A percentile compares a stretch with the other conserved stretches of the same genome.
phyloP scores from a whole-genome alignment of 169 alveolate species.

The Plasmodium coatneyi region DNA sequence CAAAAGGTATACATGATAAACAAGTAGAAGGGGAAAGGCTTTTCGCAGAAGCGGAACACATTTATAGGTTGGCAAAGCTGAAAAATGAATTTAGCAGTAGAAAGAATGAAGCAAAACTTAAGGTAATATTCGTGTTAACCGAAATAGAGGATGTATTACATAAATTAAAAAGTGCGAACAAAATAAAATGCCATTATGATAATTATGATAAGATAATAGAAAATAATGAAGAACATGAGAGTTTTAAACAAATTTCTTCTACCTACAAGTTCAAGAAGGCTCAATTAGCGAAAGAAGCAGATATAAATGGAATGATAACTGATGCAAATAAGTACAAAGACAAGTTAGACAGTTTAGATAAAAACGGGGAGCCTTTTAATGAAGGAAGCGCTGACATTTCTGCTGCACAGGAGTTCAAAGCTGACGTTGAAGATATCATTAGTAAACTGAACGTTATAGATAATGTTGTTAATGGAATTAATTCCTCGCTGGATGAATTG shows the following conservation, averaged over 20 bases:
- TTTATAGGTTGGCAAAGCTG: background rate
- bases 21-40: conserved; percentile 12
- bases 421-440: background rate
- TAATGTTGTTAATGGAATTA: background rate
- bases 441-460: background rate
- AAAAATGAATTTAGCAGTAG: background rate
- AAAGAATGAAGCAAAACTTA: background rate
- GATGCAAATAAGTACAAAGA: background rate
- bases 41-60: background rate
- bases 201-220: background rate
- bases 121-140: background rate
- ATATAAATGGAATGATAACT: conserved; percentile 9
- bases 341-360: background rate
- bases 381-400: background rate
- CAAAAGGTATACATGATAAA: background rate
- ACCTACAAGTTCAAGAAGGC: background rate
- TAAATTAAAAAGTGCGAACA: background rate
- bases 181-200: conserved; percentile 8
- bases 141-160: conserved; percentile 15
- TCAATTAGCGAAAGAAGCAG: background rate
- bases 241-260: background rate
- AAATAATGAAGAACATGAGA: background rate
- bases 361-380: background rate
- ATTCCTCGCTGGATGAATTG: background rate
- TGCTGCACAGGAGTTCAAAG: background rate